phyloP scores from a whole-genome alignment of 2,329 filamentous ascomycete genomes.

The Pyricularia sp. region DNA sequence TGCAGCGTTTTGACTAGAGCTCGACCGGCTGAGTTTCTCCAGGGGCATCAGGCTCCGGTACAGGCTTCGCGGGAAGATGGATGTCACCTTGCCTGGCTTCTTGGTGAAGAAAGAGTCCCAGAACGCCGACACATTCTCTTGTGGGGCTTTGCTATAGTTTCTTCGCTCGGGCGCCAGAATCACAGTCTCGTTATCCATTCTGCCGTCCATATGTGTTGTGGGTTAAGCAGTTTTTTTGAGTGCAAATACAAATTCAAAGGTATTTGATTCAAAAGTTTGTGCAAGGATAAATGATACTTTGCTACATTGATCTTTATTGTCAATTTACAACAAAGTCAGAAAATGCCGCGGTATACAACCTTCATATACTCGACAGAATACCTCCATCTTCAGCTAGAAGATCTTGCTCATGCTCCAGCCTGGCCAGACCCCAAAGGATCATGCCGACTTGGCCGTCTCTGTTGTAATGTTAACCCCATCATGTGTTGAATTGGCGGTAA shows the following conservation, averaged over 20 bases:
- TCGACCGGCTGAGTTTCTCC: slow-evolving; percentile 12
- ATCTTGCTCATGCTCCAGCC: not conserved
- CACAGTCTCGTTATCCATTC: not conserved
- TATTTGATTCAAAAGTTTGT: not conserved
- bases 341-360: not conserved
- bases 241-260: not conserved
- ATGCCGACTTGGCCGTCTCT: not conserved
- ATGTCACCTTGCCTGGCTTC: slow-evolving; percentile 28
- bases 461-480: not conserved
- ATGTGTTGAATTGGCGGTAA: not conserved
- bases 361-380: not conserved
- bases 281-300: not conserved
- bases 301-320: not conserved
- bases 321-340: not conserved
- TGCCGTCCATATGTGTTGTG: not conserved
- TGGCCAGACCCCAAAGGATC: not conserved
- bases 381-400: not conserved
- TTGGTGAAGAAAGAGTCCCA: slow-evolving; percentile 28
- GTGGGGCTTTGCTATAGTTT: slow-evolving; percentile 19
- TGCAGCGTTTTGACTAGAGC: slow-evolving; percentile 22
- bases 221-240: not conserved
- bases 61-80: slow-evolving; percentile 28
- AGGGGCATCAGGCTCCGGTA: slow-evolving; percentile 21
- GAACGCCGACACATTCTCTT: slow-evolving; percentile 26
- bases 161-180: not conserved